phyloP scores from a whole-genome alignment of 192 early-diverging fungal genomes.

The Helicostylum pulchrum region DNA sequence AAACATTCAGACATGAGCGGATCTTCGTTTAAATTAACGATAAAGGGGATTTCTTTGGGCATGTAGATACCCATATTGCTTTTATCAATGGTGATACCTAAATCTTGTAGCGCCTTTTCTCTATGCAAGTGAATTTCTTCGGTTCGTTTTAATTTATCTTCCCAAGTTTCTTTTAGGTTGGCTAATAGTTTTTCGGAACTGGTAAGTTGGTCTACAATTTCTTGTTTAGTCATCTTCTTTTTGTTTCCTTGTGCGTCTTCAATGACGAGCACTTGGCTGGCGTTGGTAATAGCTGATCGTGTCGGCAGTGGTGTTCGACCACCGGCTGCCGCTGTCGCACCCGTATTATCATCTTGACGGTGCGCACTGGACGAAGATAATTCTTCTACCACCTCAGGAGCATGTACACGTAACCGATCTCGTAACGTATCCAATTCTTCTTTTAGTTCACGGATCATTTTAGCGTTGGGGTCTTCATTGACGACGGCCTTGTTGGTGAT shows the following conservation, averaged over 20 bases:
- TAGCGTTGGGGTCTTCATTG: conserved; percentile 84
- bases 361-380: conserved; percentile 14
- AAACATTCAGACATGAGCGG: conserved; percentile 87
- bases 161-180: conserved; percentile 83
- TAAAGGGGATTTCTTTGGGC: conserved; percentile 81
- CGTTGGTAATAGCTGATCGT: conserved; percentile 1
- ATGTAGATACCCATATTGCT: conserved; percentile 69
- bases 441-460: conserved; percentile 78
- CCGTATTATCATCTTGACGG: background rate
- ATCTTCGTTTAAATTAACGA: conserved; percentile 89
- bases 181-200: conserved; percentile 85
- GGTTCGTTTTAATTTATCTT: conserved; percentile 74
- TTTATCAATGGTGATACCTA: conserved; percentile 74
- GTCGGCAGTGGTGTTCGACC: conserved; percentile 17
- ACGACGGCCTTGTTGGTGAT: conserved; percentile 90
- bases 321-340: background rate
- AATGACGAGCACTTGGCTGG: conserved; percentile 37
- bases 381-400: conserved; percentile 35
- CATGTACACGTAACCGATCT: conserved; percentile 47
- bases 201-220: conserved; percentile 74
- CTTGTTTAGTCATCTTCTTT: conserved; percentile 44
- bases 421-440: conserved; percentile 72
- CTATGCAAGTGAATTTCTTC: conserved; percentile 68
- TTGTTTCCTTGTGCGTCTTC: conserved; percentile 42
- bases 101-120: conserved; percentile 71